phyloP scores from a whole-genome alignment of 768 basidiomycete species.

The Panus rudis region DNA sequence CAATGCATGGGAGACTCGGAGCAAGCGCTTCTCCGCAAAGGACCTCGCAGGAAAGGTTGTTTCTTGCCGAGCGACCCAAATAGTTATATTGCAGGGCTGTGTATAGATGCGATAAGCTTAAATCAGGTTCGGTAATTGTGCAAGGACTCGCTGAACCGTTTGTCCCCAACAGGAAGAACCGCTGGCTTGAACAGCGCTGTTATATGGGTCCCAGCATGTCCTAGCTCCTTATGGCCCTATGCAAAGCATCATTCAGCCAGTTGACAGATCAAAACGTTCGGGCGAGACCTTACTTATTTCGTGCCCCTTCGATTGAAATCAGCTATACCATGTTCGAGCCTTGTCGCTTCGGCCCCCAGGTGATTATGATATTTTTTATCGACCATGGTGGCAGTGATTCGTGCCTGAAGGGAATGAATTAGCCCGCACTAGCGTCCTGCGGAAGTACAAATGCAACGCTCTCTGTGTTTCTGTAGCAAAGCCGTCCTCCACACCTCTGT shows the following conservation, averaged over 20 bases:
- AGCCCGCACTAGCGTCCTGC: neutral
- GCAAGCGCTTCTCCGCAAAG: too few species aligned
- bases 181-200: too few species aligned
- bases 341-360: neutral
- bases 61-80: too few species aligned
- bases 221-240: neutral
- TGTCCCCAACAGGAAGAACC: too few species aligned
- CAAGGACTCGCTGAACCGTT: too few species aligned
- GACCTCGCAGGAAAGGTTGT: too few species aligned
- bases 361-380: slow-evolving; percentile 7
- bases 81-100: too few species aligned
- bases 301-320: neutral
- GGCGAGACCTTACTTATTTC: neutral
- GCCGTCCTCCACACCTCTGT: neutral
- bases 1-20: too few species aligned
- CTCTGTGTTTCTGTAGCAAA: neutral
- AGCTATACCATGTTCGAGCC: slow-evolving; percentile 6
- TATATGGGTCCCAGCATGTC: too few species aligned
- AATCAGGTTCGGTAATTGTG: too few species aligned
- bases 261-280: neutral
- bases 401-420: slow-evolving; percentile 9
- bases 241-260: neutral
- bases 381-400: slow-evolving; percentile 12
- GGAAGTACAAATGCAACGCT: neutral
- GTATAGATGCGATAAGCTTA: too few species aligned